A percentile compares a stretch with the other conserved stretches of the same genome.
Conservation (phyloP, 2,329 filamentous ascomycete genomes). For the Neonectria sp. region DNA sequence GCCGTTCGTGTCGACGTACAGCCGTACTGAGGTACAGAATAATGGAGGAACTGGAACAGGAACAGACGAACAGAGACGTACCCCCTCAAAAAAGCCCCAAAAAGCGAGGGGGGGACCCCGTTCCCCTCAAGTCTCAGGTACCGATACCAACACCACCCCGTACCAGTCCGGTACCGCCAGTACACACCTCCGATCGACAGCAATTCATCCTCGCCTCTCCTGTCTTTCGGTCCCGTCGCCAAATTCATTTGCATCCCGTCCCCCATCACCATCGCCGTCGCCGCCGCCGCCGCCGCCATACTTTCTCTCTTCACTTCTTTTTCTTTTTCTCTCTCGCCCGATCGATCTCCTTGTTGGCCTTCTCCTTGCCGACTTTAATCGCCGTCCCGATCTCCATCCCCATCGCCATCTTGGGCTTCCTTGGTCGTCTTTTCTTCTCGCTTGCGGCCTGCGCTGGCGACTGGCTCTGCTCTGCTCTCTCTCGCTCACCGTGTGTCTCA, state of each 20-base stretch:
- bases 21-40: conserved; percentile 15
- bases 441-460: conserved; percentile 44
- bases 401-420: conserved; percentile 13
- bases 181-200: conserved; percentile 21
- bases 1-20: conserved; percentile 29
- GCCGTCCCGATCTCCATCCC: conserved; percentile 4
- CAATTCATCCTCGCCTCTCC: conserved; percentile 33
- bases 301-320: conserved; percentile 17
- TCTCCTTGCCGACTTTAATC: conserved; percentile 25
- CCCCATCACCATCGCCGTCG: conserved; percentile 25
- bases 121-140: conserved; percentile 23
- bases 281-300: neutral
- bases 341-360: conserved; percentile 13
- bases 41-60: conserved; percentile 2
- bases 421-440: conserved; percentile 28
- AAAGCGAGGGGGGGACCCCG: conserved; percentile 18
- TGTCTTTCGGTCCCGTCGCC: conserved; percentile 22
- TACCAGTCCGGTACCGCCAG: conserved; percentile 21
- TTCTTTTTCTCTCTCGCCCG: conserved; percentile 3
- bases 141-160: conserved; percentile 24
- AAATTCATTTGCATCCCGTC: conserved; percentile 26
- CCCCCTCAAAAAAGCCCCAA: conserved; percentile 12
- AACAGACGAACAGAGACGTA: conserved; percentile 15
- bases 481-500: conserved; percentile 31
- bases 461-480: conserved; percentile 41